A percentile compares a stretch with the other conserved stretches of the same genome.
Evolutionary conservation across 257 asterid genomes (phyloP).

Genomic region (Dorcoceras hygrometricum): DNA sequence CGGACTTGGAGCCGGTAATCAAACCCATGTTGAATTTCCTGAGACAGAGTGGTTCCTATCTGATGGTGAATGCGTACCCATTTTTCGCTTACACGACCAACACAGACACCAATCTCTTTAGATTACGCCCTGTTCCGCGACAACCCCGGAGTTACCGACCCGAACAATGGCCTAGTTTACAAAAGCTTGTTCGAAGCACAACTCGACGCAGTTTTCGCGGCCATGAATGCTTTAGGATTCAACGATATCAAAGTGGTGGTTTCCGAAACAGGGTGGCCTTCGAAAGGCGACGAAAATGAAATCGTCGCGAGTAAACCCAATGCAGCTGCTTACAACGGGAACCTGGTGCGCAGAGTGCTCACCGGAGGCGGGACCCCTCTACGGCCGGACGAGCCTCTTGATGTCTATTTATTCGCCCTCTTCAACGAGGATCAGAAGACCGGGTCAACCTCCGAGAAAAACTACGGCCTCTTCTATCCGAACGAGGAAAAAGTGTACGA

Average conservation of each 20-base stretch:
- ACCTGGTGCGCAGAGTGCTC: conserved; percentile 64
- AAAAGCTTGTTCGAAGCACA: conserved; percentile 74
- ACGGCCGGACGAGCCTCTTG: conserved; percentile 57
- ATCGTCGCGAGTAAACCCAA: conserved; percentile 46
- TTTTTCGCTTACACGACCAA: conserved; percentile 66
- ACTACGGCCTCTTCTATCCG: conserved; percentile 78
- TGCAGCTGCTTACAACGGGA: conserved; percentile 84
- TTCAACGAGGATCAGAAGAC: conserved; percentile 79
- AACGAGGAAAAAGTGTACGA: conserved; percentile 55
- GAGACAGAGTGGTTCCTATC: conserved; percentile 51
- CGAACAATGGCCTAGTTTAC: conserved; percentile 62
- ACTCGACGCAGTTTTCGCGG: conserved; percentile 79
- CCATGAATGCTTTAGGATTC: conserved; percentile 47
- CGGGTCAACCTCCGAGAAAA: conserved; percentile 70
- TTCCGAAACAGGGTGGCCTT: conserved; percentile 96
- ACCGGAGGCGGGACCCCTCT: conserved; percentile 70
- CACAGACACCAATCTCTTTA: conserved; percentile 55
- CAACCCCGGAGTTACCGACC: conserved; percentile 47
- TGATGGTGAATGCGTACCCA: conserved; percentile 79
- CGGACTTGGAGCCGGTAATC: conserved; percentile 65
- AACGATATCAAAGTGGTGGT: conserved; percentile 46
- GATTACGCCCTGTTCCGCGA: conserved; percentile 67
- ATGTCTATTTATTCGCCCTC: conserved; percentile 71
- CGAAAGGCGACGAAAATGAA: conserved; percentile 67
- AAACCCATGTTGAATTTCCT: conserved; percentile 70